Conservation (phyloP, 75 land plant species). For the Sequoiadendron giganteum region DNA sequence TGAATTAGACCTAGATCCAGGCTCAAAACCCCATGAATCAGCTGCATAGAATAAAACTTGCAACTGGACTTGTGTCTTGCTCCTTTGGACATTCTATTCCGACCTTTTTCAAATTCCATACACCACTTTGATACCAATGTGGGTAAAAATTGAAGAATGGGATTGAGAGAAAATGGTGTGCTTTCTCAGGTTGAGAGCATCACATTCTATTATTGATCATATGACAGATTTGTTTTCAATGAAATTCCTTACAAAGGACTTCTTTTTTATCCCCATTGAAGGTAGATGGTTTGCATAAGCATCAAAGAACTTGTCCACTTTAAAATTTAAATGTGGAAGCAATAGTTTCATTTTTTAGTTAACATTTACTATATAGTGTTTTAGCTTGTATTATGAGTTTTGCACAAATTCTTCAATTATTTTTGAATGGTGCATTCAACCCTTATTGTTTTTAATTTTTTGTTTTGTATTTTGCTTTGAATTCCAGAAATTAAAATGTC, state of each 20-base stretch:
- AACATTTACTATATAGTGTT: neutral
- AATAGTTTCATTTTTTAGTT: neutral
- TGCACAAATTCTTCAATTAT: neutral
- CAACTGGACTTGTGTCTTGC: no score
- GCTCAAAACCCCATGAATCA: no score
- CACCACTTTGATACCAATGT: no score
- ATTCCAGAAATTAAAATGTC: slow-evolving; percentile 4
- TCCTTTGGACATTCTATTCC: no score
- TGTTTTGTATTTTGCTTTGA: neutral
- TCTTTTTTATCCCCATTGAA: neutral
- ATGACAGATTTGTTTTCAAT: neutral
- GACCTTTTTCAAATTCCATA: no score
- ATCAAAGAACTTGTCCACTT: neutral
- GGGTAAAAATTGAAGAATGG: no score
- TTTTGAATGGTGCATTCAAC: neutral
- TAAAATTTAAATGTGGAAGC: neutral
- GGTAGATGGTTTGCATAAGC: neutral
- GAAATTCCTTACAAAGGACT: neutral
- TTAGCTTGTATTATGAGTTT: neutral
- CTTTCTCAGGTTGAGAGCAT: no score
- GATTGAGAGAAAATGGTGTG: no score
- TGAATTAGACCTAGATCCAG: no score
- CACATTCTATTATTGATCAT: no score
- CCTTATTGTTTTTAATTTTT: neutral
- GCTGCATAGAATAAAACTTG: no score